A percentile compares a stretch with the other conserved stretches of the same genome.
phyloP scores from a whole-genome alignment of 2,329 filamentous ascomycete genomes.

The Colletotrichum lupini region DNA sequence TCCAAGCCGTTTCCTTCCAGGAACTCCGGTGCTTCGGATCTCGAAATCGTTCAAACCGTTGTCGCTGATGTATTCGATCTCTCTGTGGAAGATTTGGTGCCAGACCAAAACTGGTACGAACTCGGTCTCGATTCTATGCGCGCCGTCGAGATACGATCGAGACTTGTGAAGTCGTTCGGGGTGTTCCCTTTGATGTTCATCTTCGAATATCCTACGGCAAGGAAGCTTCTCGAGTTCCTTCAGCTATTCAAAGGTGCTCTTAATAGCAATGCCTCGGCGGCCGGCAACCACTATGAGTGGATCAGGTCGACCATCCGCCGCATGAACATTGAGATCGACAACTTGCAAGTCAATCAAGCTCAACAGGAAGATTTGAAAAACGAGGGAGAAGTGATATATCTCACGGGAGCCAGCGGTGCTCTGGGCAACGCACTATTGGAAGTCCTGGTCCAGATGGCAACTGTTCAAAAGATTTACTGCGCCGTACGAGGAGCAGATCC shows the following conservation, averaged over 20 bases:
- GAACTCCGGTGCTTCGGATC: neutral
- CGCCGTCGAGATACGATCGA: slow-evolving; percentile 10
- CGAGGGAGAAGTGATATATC: neutral
- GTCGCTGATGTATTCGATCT: neutral
- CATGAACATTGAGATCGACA: slow-evolving; percentile 5
- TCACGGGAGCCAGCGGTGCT: slow-evolving; percentile 19
- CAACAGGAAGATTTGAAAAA: neutral
- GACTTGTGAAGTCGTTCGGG: slow-evolving; percentile 3
- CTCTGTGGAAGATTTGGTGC: neutral
- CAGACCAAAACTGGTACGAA: slow-evolving; percentile 15
- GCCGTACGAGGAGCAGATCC: slow-evolving; percentile 6
- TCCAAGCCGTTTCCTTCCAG: too few relatives aligned
- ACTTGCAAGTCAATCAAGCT: neutral
- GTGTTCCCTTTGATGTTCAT: slow-evolving; percentile 28
- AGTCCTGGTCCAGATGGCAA: neutral
- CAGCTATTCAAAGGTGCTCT: neutral
- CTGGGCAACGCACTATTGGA: slow-evolving; percentile 21
- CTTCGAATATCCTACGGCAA: slow-evolving; percentile 15
- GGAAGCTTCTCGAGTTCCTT: neutral
- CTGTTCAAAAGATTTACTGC: slow-evolving; percentile 10
- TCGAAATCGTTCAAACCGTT: neutral
- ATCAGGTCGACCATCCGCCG: neutral
- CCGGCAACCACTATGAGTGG: neutral
- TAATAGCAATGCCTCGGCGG: neutral
- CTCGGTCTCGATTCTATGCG: slow-evolving; percentile 21